Base-by-base conservation (phyloP, 1,284 basidiomycete species). In the Marasmius oreades region DNA sequence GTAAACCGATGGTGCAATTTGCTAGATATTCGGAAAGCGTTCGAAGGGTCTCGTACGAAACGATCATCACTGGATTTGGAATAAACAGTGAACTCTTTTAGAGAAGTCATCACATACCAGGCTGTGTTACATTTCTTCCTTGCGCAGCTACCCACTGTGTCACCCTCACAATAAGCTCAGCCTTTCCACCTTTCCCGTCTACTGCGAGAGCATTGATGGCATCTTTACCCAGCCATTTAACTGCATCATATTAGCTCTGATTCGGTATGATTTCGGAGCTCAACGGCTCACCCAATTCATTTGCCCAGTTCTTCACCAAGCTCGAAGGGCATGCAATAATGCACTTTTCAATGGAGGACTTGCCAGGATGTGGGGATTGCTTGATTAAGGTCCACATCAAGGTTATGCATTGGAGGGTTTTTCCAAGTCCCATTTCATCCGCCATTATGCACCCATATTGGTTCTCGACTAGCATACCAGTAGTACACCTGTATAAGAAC, bases 391-490 rank as follows among this genome's bases (percentile, higher is more conserved):
- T 98, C 93, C 95, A 99, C 64, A 99, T 76, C 23, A 99, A 82
- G 0, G 96, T 82, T 60, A 99, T 99, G 67, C 97, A 99, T 69
- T 99, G 96, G 6, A 99, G 78, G 4, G 95, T 98, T 74, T 96
- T 96, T 24, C 93, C 92, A 22, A 96, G 84, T 67, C 97, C 96
- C 96, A 99, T 99, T 73, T 98, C 96, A 69, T 99, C 96, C 0
- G 97, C 96, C 91, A 99, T 95, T 68, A 99, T 99, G 66, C 94
- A 98, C 0, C 96, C 96, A 65, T 94, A 94, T 56, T 96, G 94
- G 63, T 93, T 92, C 52, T 94, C 86, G 24, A 90, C 91, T 51
- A 95, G 74, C 85, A 97, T 90, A 1, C 95, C 97, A 0, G 93
- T 98, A 7, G 95, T 89, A 68, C 95, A 96, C 70, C 86, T 88